Percentiles rank a stretch among this genome's conserved stretches.
Evolutionary conservation across 176 grass and related monocot genomes (phyloP).

Genomic region (Poa annua): DNA sequence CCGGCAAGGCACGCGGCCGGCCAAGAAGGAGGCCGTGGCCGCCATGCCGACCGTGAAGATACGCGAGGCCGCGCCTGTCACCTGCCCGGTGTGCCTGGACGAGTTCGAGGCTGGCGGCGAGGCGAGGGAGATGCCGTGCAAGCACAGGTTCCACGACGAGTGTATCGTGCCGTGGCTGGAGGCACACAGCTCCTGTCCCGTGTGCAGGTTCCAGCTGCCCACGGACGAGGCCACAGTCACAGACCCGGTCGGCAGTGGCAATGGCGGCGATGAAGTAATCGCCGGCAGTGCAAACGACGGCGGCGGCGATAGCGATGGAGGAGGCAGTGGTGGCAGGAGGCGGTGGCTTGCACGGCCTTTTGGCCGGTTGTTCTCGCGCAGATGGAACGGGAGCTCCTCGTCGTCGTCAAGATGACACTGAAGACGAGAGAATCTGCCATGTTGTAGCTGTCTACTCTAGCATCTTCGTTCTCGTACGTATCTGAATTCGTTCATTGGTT

Average conservation of each 20-base stretch:
- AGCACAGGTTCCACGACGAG: constrained; percentile 68
- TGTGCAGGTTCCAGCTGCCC: constrained; percentile 83
- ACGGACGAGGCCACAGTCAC: constrained; percentile 44
- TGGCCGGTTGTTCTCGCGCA: constrained; percentile 54
- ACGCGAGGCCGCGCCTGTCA: constrained; percentile 33
- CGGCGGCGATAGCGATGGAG: constrained; percentile 27
- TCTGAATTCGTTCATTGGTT: constrained; percentile 19
- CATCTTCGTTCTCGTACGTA: neutral
- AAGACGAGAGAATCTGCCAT: constrained; percentile 8
- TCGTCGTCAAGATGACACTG: constrained; percentile 37
- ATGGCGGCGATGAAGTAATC: neutral
- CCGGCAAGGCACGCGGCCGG: constrained; percentile 62
- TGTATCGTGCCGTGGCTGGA: constrained; percentile 93
- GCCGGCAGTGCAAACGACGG: constrained; percentile 29
- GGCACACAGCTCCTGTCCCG: constrained; percentile 84
- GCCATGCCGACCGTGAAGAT: constrained; percentile 64
- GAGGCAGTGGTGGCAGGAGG: constrained; percentile 42
- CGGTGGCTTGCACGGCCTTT: constrained; percentile 68
- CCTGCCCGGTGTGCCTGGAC: constrained; percentile 83
- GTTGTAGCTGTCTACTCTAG: constrained; percentile 8
- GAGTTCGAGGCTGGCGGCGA: constrained; percentile 65
- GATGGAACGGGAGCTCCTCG: constrained; percentile 48
- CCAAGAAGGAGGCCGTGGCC: constrained; percentile 72
- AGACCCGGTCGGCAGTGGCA: constrained; percentile 26
- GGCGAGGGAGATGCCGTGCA: constrained; percentile 84